Evolutionary conservation across 2,329 filamentous ascomycete species (phyloP), one percentile per base, ranked within the genome.

Genomic region (Claviceps lovelessii): DNA sequence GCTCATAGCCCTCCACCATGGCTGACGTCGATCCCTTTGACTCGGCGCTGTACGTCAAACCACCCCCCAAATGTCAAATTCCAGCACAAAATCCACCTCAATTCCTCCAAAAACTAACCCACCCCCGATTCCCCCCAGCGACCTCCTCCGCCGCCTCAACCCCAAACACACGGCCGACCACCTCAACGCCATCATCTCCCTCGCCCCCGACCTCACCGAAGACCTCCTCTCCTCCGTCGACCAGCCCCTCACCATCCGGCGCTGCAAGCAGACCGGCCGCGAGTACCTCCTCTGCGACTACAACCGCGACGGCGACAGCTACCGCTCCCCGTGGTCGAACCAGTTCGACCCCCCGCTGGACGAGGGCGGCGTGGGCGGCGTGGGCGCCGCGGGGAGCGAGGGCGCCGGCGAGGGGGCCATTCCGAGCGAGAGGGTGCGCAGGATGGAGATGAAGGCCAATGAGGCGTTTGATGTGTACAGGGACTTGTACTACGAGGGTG

Each of bases 241-340:
- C 72, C 91, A 97, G 71, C 93, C 93, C 29, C 84, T 98, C 55
- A 84, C 86, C 57, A 80, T 94, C 59, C 84, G 86, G 63, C 86
- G 88, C 61, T 97, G 93, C 77, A 82, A 83, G 63, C 87, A 90
- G 72, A 86, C 88, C 37, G 89, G 90, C 63, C 87, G 91, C 62
- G 93, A 97, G 73, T 98, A 95, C 76, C 83, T 98, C 52, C 86
- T 96, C 65, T 98, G 93, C 78, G 93, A 98, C 79, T 98, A 98
- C 80, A 98, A 98, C 79, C 90, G 93, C 60, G 93, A 98, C 72
- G 93, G 93, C 59, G 91, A 96, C 74, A 94, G 87, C 73, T 95
- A 95, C 79, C 86, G 93, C 59, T 95, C 88, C 61, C 93, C 93
- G n/a, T 98, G 93, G 93, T 93, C 86, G 73, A 97, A 97, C 73